A percentile compares a stretch with the other conserved stretches of the same genome.
Conservation (phyloP, 2,329 filamentous ascomycete genomes). For the Paecilomyces dactylethromorphus region DNA sequence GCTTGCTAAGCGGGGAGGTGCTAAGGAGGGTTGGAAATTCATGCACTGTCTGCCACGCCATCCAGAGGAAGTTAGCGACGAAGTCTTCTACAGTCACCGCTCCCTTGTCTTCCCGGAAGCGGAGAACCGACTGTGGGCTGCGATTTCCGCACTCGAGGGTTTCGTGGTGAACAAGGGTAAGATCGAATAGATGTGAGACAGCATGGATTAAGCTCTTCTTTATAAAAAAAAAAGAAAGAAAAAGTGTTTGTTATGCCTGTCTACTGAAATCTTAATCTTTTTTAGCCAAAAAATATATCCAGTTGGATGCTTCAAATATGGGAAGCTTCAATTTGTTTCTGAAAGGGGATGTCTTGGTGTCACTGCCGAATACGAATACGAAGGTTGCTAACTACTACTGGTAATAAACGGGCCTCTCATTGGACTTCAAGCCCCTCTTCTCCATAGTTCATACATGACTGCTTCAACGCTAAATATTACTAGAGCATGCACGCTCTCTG, state of each 20-base stretch:
- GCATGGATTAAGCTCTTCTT: neutral
- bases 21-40: slow-evolving; percentile 87
- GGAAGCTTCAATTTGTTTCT: neutral
- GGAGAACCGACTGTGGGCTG: slow-evolving; percentile 90
- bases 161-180: slow-evolving; percentile 94
- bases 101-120: slow-evolving; percentile 91
- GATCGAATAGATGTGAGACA: slow-evolving; percentile 43
- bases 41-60: slow-evolving; percentile 97
- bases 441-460: neutral
- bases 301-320: neutral
- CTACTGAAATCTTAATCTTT: neutral
- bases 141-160: slow-evolving; percentile 75
- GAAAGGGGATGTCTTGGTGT: neutral
- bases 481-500: no score
- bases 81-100: slow-evolving; percentile 82
- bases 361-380: neutral
- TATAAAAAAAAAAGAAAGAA: neutral
- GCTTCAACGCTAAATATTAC: no score
- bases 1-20: slow-evolving; percentile 74
- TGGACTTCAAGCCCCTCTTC: neutral
- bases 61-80: slow-evolving; percentile 85
- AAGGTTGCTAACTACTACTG: neutral
- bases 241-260: neutral
- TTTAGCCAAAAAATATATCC: neutral
- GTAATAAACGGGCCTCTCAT: neutral